Conservation (phyloP, 768 basidiomycete genomes). For the Amanita fuliginea region DNA sequence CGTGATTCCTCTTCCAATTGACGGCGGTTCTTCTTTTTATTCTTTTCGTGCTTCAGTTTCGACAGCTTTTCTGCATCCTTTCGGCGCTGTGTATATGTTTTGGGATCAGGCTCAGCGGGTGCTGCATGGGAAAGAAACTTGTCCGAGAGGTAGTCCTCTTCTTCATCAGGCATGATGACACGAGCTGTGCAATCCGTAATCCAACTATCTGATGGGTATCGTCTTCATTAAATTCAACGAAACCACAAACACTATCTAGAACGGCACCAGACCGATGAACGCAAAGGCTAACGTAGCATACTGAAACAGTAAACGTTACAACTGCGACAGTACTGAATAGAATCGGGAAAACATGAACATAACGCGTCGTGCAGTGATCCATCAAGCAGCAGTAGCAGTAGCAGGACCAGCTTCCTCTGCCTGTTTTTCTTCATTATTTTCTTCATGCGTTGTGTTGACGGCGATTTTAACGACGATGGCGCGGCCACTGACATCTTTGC, state of each 20-base stretch:
- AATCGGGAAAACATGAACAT: slow-evolving; percentile 12
- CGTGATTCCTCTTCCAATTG: slow-evolving; percentile 67
- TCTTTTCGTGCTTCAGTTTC: slow-evolving; percentile 56
- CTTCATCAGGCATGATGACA: slow-evolving; percentile 64
- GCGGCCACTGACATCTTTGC: slow-evolving; percentile 81
- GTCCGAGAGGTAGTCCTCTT: slow-evolving; percentile 83
- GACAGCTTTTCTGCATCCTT: slow-evolving; percentile 51
- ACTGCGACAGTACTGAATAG: slow-evolving; percentile 14
- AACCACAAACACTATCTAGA: slow-evolving; percentile 20
- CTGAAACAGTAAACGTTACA: slow-evolving; percentile 12
- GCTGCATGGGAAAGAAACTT: slow-evolving; percentile 55
- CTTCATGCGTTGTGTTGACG: slow-evolving; percentile 69
- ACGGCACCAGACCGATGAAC: slow-evolving; percentile 38
- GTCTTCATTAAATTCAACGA: slow-evolving; percentile 17
- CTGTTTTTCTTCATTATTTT: slow-evolving; percentile 15
- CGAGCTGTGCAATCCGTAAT: slow-evolving; percentile 2
- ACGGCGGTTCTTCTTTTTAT: slow-evolving; percentile 49
- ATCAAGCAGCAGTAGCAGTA: slow-evolving; percentile 16
- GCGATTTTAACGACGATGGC: slow-evolving; percentile 91
- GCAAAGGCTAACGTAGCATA: slow-evolving; percentile 12
- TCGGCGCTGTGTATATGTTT: slow-evolving; percentile 63
- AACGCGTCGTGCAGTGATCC: slow-evolving; percentile 11
- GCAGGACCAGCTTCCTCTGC: slow-evolving; percentile 17
- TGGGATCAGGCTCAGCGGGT: slow-evolving; percentile 26
- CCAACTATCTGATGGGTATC: slow-evolving; percentile 14